Evolutionary conservation across 352 stramenopile genomes (phyloP).

Genomic region (Aphanomyces astaci): DNA sequence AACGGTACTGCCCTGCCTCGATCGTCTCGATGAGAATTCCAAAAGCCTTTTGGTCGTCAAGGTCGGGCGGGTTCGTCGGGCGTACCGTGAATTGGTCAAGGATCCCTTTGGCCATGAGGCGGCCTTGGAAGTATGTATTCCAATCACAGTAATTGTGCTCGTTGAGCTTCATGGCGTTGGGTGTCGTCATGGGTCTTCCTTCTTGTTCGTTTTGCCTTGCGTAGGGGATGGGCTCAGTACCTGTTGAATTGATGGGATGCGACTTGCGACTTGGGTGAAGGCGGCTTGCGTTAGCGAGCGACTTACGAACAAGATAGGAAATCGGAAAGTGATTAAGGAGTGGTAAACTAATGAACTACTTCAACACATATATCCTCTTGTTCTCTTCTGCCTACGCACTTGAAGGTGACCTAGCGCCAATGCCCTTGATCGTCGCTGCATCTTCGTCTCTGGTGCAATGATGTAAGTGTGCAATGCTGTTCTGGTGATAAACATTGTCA

Average conservation of each 20-base stretch:
- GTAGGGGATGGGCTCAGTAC: background rate
- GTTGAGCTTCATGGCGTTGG: background rate
- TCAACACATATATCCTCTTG: too few species aligned
- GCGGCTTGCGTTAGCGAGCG: background rate
- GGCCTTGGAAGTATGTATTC: background rate
- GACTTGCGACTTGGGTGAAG: background rate
- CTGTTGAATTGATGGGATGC: background rate
- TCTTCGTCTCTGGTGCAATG: too few species aligned
- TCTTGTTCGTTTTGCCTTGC: background rate
- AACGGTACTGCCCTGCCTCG: background rate
- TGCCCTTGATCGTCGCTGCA: too few species aligned
- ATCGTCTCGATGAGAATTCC: background rate
- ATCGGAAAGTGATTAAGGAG: background rate
- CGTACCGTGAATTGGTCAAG: background rate
- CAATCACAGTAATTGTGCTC: background rate
- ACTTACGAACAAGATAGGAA: background rate
- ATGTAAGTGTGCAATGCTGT: too few species aligned
- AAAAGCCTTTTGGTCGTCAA: background rate
- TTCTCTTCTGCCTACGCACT: too few species aligned
- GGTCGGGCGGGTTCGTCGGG: background rate
- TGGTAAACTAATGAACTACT: too few species aligned
- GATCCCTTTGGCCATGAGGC: background rate
- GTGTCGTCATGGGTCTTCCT: background rate
- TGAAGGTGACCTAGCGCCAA: too few species aligned
- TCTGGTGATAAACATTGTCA: too few species aligned